Evolutionary conservation across 768 basidiomycete genomes (phyloP).

Genomic region (Tephrocybe sp.): DNA sequence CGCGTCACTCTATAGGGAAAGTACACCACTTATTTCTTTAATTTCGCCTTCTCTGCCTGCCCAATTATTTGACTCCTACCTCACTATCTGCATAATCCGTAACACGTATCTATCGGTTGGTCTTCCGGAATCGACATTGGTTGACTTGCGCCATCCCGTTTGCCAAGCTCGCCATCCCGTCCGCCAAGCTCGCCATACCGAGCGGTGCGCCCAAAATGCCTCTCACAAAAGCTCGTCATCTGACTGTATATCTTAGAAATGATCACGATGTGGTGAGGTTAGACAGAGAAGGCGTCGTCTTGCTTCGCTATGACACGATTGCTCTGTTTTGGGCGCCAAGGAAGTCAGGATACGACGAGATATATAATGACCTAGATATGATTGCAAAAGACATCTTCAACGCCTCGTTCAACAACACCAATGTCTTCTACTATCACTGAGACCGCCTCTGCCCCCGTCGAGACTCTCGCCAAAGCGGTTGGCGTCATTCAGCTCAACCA

Average conservation of each 20-base stretch:
- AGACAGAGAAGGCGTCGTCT: conserved; percentile 8
- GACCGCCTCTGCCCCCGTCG: not conserved
- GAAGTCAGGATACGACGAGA: not conserved
- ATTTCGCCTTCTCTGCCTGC: not conserved
- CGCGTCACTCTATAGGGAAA: not conserved
- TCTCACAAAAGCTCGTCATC: not conserved
- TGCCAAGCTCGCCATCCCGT: conserved; percentile 6
- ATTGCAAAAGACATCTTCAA: not conserved
- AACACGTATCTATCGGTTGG: not conserved
- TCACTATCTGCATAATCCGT: not conserved
- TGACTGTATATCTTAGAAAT: not conserved
- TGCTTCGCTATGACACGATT: conserved; percentile 10
- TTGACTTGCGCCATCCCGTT: conserved; percentile 5
- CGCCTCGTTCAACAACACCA: not conserved
- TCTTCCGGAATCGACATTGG: not conserved
- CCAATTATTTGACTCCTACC: not conserved
- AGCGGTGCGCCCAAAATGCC: not conserved
- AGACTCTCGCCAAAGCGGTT: not conserved
- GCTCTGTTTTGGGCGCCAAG: not conserved
- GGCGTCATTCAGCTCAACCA: conserved; percentile 1
- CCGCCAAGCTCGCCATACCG: not conserved
- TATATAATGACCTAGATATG: not conserved
- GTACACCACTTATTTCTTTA: not conserved
- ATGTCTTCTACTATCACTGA: conserved; percentile 7
- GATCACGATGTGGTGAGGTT: not conserved